Evolutionary conservation across 345 rosid genomes (phyloP).

Genomic region (Noccaea caerulescens): DNA sequence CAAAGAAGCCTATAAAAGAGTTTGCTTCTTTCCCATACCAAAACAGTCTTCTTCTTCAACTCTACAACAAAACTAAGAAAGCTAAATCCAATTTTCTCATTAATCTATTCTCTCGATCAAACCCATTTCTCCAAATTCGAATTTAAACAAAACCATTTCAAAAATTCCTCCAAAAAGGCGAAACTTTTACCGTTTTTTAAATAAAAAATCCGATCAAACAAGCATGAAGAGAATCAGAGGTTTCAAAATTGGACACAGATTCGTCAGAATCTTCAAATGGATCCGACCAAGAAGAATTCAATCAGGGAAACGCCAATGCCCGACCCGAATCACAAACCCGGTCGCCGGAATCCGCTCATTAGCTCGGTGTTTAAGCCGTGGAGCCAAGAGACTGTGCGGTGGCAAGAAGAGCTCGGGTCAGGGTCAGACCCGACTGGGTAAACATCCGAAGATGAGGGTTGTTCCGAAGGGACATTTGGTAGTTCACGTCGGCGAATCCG

Average conservation of each 20-base stretch:
- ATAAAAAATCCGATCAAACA: background rate
- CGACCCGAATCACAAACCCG: constrained; percentile 35
- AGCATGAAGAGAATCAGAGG: constrained; percentile 58
- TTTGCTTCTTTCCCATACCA: constrained; percentile 10
- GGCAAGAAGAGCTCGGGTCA: constrained; percentile 35
- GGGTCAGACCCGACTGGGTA: constrained; percentile 53
- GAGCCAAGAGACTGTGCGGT: constrained; percentile 47
- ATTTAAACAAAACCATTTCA: too few species aligned
- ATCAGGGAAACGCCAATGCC: constrained; percentile 14
- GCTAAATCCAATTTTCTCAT: too few species aligned
- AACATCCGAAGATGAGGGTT: constrained; percentile 38
- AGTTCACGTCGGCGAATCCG: constrained; percentile 72
- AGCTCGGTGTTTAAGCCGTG: constrained; percentile 47
- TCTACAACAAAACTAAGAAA: background rate
- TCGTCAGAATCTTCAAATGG: constrained; percentile 55
- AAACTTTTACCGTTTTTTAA: too few species aligned
- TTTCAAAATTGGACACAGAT: constrained; percentile 55
- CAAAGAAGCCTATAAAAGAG: constrained; percentile 29
- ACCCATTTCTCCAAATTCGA: background rate
- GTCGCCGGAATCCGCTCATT: constrained; percentile 48
- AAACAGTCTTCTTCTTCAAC: constrained; percentile 33
- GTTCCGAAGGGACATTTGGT: constrained; percentile 82
- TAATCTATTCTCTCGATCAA: background rate
- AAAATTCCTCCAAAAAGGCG: too few species aligned
- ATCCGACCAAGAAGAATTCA: constrained; percentile 46